Base-by-base conservation (phyloP, 2,329 filamentous ascomycete species). In the Aspergillus tubingensis region DNA sequence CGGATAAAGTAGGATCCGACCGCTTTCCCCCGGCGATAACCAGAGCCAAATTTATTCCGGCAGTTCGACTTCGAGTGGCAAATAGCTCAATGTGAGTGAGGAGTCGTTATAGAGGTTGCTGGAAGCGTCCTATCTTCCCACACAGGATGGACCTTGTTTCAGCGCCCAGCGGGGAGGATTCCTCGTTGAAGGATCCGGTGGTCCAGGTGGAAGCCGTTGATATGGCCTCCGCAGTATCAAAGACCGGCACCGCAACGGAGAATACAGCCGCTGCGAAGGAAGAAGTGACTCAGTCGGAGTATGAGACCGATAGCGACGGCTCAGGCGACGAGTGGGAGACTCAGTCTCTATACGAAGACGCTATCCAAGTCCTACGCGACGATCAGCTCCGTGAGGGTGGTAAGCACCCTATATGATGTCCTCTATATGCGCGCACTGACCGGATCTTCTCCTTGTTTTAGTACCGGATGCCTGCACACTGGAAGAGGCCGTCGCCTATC, bases 401-500 rank as follows among this genome's bases (percentile, higher is more conserved):
- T 82, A 69, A 79, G 84, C 83, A 76, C 54, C 38, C 44, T 59
- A 51, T 54, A 52, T 47, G 7, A 23, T 58, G 30, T 25, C 27
- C 39, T 36, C 32, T 27, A 56, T 47, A 56, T 47, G 17, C 41
- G 50, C 30, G 23, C 25, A 32, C 54, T 44, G 27, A 58, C 62
- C 39, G 25, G 25, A 44, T n/a, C 32, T 3, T 36, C 32, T 13
- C 11, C 38, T 13, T 44, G 17, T 53, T 61, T 49, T 68, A 76
- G 74, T 77, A n/a, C 74, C 84, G 39, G 83, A 83, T 61, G 78
- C 79, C 25, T 91, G 88, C 77, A 87, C 87, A 1, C 80, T 86
- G 10, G 85, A 90, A 64, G 89, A 96, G 77, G 86, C 89, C 25
- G 80, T 84, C 61, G 80, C 82, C 17, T 90, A 88, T 72, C 87